Conservation (phyloP, 2,329 filamentous ascomycete species). For the Clarireedia homoeocarpa region DNA sequence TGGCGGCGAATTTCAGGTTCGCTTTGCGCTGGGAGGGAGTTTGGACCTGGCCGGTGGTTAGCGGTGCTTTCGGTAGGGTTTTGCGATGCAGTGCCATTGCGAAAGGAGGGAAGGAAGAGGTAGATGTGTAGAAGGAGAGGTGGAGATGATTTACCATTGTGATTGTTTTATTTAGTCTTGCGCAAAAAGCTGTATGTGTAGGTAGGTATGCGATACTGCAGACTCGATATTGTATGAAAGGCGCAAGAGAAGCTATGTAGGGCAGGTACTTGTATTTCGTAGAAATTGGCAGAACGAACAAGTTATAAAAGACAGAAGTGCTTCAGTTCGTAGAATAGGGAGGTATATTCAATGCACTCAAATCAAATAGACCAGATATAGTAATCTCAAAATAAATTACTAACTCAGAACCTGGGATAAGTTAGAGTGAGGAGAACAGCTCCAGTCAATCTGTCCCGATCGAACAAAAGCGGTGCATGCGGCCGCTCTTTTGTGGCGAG, state of each 20-base stretch:
- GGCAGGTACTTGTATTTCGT: too few relatives aligned
- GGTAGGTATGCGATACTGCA: not conserved
- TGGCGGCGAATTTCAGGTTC: constrained; percentile 70
- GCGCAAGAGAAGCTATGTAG: too few relatives aligned
- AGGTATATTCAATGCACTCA: too few relatives aligned
- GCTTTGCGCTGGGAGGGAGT: constrained; percentile 76
- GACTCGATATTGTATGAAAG: not conserved
- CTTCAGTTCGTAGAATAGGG: too few relatives aligned
- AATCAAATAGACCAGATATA: not conserved
- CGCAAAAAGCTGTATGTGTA: not conserved
- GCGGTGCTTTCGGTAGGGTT: not conserved
- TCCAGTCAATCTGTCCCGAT: not conserved
- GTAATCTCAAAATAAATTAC: not conserved
- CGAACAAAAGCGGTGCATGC: not conserved
- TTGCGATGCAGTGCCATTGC: not conserved
- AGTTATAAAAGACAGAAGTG: too few relatives aligned
- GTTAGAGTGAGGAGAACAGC: not conserved
- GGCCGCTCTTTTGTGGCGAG: not conserved
- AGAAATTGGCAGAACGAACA: too few relatives aligned
- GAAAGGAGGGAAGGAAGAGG: not conserved
- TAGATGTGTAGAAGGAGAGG: not conserved
- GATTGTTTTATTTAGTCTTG: not conserved
- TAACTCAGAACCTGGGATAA: not conserved
- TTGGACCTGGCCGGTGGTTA: constrained; percentile 54
- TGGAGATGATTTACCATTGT: not conserved